These are phyloP conservation scores for Zasmidium cellare DNA, from an alignment of 2,329 filamentous ascomycete species.

Conservation along the genomic window DNA sequence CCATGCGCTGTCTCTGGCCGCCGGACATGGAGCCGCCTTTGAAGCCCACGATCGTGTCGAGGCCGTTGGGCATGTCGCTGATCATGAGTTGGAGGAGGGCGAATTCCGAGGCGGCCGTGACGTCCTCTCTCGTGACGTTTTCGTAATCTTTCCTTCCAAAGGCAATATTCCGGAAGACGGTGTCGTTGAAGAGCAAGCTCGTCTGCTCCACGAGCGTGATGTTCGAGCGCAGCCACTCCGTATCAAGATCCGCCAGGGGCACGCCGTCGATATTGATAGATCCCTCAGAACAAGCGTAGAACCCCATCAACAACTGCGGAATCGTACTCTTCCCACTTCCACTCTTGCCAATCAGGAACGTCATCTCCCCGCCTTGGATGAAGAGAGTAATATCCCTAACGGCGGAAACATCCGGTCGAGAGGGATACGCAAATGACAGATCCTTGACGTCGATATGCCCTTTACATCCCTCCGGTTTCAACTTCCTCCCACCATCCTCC, in stretches of 20 bases:
- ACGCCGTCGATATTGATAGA: constrained; percentile 68
- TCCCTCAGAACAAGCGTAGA: constrained; percentile 69
- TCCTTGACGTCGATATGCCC: constrained; percentile 70
- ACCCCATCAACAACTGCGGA: constrained; percentile 73
- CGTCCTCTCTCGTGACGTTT: constrained; percentile 52
- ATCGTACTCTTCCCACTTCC: constrained; percentile 93
- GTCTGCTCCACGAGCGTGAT: constrained; percentile 81
- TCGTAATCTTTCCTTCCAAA: constrained; percentile 61
- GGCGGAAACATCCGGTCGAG: constrained; percentile 60
- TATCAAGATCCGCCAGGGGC: constrained; percentile 62
- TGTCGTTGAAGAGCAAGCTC: constrained; percentile 78
- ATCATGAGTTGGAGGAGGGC: constrained; percentile 71
- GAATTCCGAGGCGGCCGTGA: constrained; percentile 64
- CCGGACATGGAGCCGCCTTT: constrained; percentile 75
- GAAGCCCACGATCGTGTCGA: constrained; percentile 70
- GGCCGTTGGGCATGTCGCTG: constrained; percentile 63
- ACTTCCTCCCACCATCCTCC: constrained; percentile 16
- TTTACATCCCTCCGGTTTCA: constrained; percentile 45
- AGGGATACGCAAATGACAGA: constrained; percentile 67
- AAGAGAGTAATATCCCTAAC: constrained; percentile 64
- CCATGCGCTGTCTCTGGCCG: constrained; percentile 80
- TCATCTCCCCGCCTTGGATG: constrained; percentile 71
- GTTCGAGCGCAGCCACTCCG: constrained; percentile 73
- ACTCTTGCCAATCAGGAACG: constrained; percentile 80
- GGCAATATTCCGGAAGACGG: constrained; percentile 73